These are phyloP conservation scores for Malassezia arunalokei DNA, from an alignment of 1,284 basidiomycete species.

Conservation along the genomic window DNA sequence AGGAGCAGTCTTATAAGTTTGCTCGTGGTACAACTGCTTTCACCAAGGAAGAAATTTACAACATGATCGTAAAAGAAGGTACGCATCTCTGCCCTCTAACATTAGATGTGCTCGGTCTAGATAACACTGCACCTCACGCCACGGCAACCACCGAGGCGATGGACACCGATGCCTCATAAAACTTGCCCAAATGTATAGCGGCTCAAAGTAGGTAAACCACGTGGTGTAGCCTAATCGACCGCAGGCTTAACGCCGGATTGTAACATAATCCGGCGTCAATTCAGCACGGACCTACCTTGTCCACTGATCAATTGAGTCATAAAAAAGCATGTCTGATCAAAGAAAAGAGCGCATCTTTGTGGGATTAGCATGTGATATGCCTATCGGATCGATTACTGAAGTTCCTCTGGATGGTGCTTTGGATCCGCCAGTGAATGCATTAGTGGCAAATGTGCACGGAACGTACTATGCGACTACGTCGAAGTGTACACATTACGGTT, in stretches of 20 bases:
- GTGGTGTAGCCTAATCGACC: not conserved
- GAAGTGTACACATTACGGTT: constrained; percentile 79
- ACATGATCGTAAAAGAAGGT: constrained; percentile 55
- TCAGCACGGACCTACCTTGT: too few relatives aligned
- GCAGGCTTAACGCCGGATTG: too few relatives aligned
- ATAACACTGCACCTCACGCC: not conserved
- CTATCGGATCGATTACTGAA: constrained; percentile 52
- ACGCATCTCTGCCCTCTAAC: constrained; percentile 1
- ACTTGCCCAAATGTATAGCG: too few relatives aligned
- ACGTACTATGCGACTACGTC: constrained; percentile 60
- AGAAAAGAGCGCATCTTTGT: constrained; percentile 3
- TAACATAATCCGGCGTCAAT: too few relatives aligned
- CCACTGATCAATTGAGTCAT: not conserved
- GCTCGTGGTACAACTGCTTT: constrained; percentile 64
- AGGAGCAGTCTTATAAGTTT: constrained; percentile 47
- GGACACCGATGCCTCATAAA: constrained; percentile 14
- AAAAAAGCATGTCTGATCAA: not conserved
- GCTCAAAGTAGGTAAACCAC: not conserved
- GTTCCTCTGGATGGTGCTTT: constrained; percentile 63
- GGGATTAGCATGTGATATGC: constrained; percentile 18
- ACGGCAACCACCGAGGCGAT: constrained; percentile 2
- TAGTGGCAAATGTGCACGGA: constrained; percentile 65
- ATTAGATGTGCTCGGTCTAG: constrained; percentile 3
- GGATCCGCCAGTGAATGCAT: constrained; percentile 51
- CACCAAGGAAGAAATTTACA: constrained; percentile 39